phyloP scores from a whole-genome alignment of 441 rosid genomes.

The Metrosideros polymorpha region DNA sequence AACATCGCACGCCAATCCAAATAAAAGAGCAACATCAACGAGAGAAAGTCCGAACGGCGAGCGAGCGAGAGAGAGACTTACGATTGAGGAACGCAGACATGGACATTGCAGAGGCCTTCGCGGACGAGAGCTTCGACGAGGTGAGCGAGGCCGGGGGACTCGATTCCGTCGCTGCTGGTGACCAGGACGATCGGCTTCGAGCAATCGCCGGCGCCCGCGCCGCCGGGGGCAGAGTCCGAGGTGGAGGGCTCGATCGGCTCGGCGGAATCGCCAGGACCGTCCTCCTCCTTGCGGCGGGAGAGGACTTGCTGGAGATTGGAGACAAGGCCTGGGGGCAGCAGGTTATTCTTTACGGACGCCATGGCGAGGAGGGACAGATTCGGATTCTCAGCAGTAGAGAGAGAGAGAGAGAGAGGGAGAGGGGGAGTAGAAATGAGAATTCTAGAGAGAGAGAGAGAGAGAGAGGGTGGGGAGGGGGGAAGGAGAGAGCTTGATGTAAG shows the following conservation, averaged over 20 bases:
- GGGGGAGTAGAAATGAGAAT: not conserved
- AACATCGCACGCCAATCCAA: not conserved
- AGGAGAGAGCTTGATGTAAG: not conserved
- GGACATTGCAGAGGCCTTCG: slow-evolving; percentile 68
- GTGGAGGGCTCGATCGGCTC: slow-evolving; percentile 34
- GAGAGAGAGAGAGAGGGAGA: not conserved
- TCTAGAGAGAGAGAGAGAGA: not conserved
- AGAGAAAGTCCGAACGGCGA: not conserved
- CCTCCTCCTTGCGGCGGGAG: slow-evolving; percentile 37
- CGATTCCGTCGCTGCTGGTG: slow-evolving; percentile 86
- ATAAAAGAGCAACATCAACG: not conserved
- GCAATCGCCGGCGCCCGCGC: slow-evolving; percentile 27
- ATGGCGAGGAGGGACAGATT: slow-evolving; percentile 8
- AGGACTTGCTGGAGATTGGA: slow-evolving; percentile 87
- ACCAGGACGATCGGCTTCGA: slow-evolving; percentile 73
- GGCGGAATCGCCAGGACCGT: slow-evolving; percentile 5
- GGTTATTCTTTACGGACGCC: slow-evolving; percentile 43
- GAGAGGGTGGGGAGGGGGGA: not conserved
- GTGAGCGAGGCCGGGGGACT: slow-evolving; percentile 74
- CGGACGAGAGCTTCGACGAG: slow-evolving; percentile 85
- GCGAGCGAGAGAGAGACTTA: slow-evolving; percentile 20
- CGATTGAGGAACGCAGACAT: slow-evolving; percentile 97
- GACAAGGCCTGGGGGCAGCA: slow-evolving; percentile 69
- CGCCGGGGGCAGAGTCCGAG: slow-evolving; percentile 12
- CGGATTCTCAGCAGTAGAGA: not conserved